phyloP scores from a whole-genome alignment of 2,329 filamentous ascomycete genomes.

The Colletotrichum limetticola region DNA sequence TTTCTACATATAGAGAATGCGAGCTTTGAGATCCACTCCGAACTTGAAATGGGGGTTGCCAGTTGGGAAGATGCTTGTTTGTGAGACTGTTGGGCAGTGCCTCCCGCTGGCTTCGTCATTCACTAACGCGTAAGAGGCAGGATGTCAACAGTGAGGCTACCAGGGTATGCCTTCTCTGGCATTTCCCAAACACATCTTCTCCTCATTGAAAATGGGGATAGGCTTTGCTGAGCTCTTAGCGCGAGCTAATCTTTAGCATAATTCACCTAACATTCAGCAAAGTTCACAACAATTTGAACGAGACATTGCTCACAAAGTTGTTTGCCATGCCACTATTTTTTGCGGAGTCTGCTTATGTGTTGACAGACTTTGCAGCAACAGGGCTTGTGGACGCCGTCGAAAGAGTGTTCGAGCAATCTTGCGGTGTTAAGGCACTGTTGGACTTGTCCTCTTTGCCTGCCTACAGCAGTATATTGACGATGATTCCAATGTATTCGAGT shows the following conservation, averaged over 20 bases:
- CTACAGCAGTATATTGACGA: no score
- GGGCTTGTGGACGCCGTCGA: no score
- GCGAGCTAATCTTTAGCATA: background rate
- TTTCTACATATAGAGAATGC: background rate
- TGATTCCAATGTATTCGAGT: no score
- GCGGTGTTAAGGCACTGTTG: no score
- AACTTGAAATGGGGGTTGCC: background rate
- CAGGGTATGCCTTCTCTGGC: background rate
- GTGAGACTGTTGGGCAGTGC: background rate
- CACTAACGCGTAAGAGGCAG: background rate
- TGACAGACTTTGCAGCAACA: no score
- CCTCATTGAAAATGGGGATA: background rate
- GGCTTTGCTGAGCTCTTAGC: background rate
- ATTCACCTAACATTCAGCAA: background rate
- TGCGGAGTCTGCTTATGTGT: no score
- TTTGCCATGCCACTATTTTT: no score
- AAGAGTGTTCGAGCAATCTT: no score
- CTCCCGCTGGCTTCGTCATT: background rate
- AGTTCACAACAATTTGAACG: background rate
- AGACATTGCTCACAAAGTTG: no score
- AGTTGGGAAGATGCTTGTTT: background rate
- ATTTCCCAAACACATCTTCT: background rate
- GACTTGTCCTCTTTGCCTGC: no score
- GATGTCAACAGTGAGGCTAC: background rate
- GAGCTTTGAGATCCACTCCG: background rate